Base-by-base conservation (phyloP, 2,329 filamentous ascomycete genomes). In the Xylaria sp. region DNA sequence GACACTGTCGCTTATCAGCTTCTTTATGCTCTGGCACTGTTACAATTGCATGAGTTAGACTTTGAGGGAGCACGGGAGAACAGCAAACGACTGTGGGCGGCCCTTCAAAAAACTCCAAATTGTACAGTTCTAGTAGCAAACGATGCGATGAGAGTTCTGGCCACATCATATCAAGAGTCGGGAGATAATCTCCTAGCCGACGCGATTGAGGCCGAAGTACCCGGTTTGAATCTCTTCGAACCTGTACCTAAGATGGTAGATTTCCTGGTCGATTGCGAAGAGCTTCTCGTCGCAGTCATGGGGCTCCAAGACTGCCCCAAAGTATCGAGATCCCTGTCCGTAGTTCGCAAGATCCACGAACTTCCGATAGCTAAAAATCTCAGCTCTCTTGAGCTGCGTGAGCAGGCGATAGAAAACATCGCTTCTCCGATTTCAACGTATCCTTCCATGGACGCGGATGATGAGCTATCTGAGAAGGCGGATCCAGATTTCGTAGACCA, bases 161-260 rank as follows among this genome's bases (percentile, higher is more conserved):
- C 67, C 23, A 67, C 64, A 55, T 70, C 70, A 10, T 71, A 71
- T 58, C 64, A 67, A 39, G 62, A 71, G 61, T 67, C 67, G 18
- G 70, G 70, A 31, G 49, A 71, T 33, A 61, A 36, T 25, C 64
- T 67, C 41, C 48, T 71, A 18, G 70, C 70, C 31, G 64, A 63
- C 15, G 70, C 70, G 23, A 70, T 71, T 33, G 70, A 71, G 36
- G 70, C 70, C 10, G 70, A 71, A 61, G 25, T 71, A 15, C 70
- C 70, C 2, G 67, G 54, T 31, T 31, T 71, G 20, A 71, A 57
- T 15, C 67, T 71, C 18, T 67, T 23, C 12, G 70, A 71, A 8
- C 67, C 70, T 36, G 52, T 71, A 36, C 70, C 70, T 12, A 65
- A 58, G 57, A 70, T 70, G 70, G 59, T 67, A 31, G 70, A 71